Conservation (phyloP, 371 early-diverging fungal genomes). For the Mucor velutinosus region DNA sequence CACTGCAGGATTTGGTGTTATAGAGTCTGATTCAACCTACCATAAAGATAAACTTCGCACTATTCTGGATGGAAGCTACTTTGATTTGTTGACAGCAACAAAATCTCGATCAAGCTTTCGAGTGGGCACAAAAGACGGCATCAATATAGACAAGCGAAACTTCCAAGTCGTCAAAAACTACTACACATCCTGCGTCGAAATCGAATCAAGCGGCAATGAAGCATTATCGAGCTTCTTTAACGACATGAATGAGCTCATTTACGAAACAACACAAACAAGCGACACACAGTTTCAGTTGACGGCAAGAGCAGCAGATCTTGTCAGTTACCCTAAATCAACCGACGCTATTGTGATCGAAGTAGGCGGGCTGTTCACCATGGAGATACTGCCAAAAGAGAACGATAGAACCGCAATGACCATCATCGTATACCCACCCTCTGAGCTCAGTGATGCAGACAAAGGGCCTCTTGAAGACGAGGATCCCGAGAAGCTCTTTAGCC, state of each 20-base stretch:
- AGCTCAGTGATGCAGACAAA: neutral
- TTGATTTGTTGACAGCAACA: conserved; percentile 16
- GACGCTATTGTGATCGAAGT: conserved; percentile 18
- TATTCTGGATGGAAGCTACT: conserved; percentile 18
- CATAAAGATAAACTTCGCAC: conserved; percentile 18
- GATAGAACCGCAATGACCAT: conserved; percentile 11
- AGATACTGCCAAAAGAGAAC: conserved; percentile 6
- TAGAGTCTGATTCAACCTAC: conserved; percentile 14
- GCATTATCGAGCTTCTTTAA: conserved; percentile 2
- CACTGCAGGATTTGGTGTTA: conserved; percentile 16
- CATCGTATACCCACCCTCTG: conserved; percentile 8
- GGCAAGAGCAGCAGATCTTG: neutral
- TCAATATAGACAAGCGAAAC: conserved; percentile 34
- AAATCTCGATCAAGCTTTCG: conserved; percentile 12
- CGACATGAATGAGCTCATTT: conserved; percentile 3
- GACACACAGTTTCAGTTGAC: conserved; percentile 5
- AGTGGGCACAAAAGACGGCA: conserved; percentile 5
- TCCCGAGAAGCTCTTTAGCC: neutral
- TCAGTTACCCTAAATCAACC: conserved; percentile 9
- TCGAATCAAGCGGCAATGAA: conserved; percentile 14
- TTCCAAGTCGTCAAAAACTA: conserved; percentile 50
- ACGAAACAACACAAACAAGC: neutral
- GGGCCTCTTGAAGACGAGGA: neutral
- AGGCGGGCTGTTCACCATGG: conserved; percentile 22
- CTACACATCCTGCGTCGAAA: conserved; percentile 58